Conservation (phyloP, 768 basidiomycete genomes). For the Hericium coralloides region DNA sequence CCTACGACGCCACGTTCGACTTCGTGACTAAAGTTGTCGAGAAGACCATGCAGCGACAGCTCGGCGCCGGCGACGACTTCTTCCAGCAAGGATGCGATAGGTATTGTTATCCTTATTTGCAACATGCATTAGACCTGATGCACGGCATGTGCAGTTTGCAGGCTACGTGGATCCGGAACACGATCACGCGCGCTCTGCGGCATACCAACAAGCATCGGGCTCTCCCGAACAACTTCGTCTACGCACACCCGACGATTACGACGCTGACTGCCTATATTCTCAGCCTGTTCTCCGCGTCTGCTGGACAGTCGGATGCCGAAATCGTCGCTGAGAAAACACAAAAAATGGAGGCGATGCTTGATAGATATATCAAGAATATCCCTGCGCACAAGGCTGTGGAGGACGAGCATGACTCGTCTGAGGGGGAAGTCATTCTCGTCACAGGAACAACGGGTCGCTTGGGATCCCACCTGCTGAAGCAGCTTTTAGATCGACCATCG, state of each 20-base stretch:
- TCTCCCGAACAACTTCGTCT: conserved; percentile 26
- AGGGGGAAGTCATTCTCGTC: conserved; percentile 19
- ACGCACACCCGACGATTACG: conserved; percentile 31
- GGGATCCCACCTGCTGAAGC: conserved; percentile 19
- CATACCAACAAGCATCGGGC: conserved; percentile 4
- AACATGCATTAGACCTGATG: not conserved
- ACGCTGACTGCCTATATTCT: conserved; percentile 16
- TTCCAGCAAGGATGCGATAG: conserved; percentile 14
- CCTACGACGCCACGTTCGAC: not conserved
- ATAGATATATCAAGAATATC: conserved; percentile 26
- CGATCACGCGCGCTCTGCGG: conserved; percentile 21
- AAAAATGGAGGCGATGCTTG: conserved; percentile 30
- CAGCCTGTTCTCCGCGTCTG: not conserved
- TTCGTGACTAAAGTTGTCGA: conserved; percentile 8
- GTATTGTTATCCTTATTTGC: not conserved
- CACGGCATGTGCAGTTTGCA: conserved; percentile 17
- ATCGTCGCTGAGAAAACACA: conserved; percentile 7
- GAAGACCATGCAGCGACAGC: conserved; percentile 6
- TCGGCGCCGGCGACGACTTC: conserved; percentile 10
- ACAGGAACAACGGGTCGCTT: conserved; percentile 27
- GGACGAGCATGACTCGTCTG: not conserved
- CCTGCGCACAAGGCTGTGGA: conserved; percentile 5
- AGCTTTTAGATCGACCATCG: conserved; percentile 11
- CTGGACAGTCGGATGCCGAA: conserved; percentile 3
- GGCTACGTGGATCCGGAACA: conserved; percentile 26